Base-by-base conservation (phyloP, 495 filamentous ascomycete species). In the Tuber brumale region DNA sequence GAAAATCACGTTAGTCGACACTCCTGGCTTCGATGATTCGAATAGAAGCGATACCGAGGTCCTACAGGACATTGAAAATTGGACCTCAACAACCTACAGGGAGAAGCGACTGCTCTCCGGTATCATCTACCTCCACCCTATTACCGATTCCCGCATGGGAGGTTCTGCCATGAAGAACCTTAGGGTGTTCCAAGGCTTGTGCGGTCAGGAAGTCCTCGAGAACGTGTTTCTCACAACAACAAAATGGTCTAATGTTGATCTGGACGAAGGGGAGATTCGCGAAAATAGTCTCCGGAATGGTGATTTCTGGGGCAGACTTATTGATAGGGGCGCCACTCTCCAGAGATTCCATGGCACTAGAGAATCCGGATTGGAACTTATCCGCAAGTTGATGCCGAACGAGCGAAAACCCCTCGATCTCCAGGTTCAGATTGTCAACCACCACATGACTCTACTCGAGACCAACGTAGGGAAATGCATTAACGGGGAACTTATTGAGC, bases 21-120 rank as follows among this genome's bases (percentile, higher is more conserved):
- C 86, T 0, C 87, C 87, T 7, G 87, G 87, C 35, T 88, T 88
- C 69, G 82, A 88, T 75, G 86, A 88, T 78, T 86, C 85, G 3
- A 79, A 76, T 19, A 77, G 84, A 1, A 83, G 78, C 9, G 87
- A 87, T 44, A 78, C 83, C 5, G 84, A 86, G 5, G 80, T 86
- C 9, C 83, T 88, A 4, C 75, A 74, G 7, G 79, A 85, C 10
- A 85, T 86, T 27, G 78, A 84, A 18, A 70, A 71, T 8, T 85
- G 80, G 45, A 79, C 86, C 43, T 72, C 74, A 0, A 70, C 37
- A 1, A 76, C 82, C 2, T 85, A 85, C 70, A 75, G 76, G 8
- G 48, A 80, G 6, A 77, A 76, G 0, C 77, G 76, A 5, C 72
- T 72, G 2, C 80, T 86, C 14, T 75, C 80, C 14, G 85, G 85